Percentiles rank a stretch among this genome's conserved stretches.
Conservation (phyloP, 257 asterid genomes). For the Cynanchum wilfordii region DNA sequence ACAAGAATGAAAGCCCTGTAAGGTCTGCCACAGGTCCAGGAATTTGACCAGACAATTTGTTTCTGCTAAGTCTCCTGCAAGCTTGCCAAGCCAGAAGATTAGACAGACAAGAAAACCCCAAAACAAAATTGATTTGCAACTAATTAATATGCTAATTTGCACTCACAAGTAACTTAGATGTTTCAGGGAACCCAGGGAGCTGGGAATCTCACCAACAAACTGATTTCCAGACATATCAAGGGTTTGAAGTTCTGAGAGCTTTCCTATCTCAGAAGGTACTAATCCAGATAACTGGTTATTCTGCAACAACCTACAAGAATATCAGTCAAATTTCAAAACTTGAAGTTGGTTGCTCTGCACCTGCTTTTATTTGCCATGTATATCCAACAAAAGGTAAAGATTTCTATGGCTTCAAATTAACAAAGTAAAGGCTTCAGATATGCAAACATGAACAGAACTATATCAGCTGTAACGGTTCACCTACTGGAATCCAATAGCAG, state of each 20-base stretch:
- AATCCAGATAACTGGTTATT: slow-evolving; percentile 63
- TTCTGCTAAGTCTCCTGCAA: slow-evolving; percentile 76
- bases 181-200: slow-evolving; percentile 55
- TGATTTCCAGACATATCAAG: slow-evolving; percentile 79
- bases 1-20: slow-evolving; percentile 85
- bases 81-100: slow-evolving; percentile 17
- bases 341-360: neutral
- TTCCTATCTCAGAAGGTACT: slow-evolving; percentile 70
- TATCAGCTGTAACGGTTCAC: neutral
- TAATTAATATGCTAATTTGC: slow-evolving; percentile 8
- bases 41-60: slow-evolving; percentile 76
- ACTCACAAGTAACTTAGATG: slow-evolving; percentile 74
- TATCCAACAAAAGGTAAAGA: neutral
- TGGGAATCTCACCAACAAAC: slow-evolving; percentile 74
- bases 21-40: slow-evolving; percentile 70
- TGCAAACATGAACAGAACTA: neutral
- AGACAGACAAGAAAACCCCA: slow-evolving; percentile 5
- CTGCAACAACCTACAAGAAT: slow-evolving; percentile 58
- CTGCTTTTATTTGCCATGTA: neutral
- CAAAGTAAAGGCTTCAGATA: neutral
- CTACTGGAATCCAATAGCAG: no score
- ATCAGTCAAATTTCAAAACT: slow-evolving; percentile 1
- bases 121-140: slow-evolving; percentile 14
- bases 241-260: slow-evolving; percentile 63
- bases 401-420: neutral